Percentiles rank a stretch among this genome's conserved stretches.
phyloP scores from a whole-genome alignment of 2,329 filamentous ascomycete species.

The Dothiorella sarmentorum region DNA sequence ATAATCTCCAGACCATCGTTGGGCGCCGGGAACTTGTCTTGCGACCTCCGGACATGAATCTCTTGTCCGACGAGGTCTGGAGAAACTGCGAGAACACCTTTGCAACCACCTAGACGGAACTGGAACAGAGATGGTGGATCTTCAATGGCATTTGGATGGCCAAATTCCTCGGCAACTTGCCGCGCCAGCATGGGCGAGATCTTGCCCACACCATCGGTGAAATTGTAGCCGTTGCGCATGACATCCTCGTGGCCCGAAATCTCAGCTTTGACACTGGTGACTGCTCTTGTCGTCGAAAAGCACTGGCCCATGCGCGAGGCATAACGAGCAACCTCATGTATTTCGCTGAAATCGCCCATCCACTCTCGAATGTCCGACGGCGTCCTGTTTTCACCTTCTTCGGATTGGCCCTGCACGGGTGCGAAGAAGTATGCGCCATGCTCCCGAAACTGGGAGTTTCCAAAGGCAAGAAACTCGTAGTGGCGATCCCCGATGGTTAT shows the following conservation, averaged over 20 bases:
- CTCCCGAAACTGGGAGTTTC: slow-evolving; percentile 91
- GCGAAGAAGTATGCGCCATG: slow-evolving; percentile 93
- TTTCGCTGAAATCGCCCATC: slow-evolving; percentile 84
- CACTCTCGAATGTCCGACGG: slow-evolving; percentile 62
- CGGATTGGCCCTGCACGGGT: slow-evolving; percentile 62
- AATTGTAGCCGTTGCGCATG: slow-evolving; percentile 63
- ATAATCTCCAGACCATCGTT: slow-evolving; percentile 81
- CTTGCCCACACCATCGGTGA: slow-evolving; percentile 90
- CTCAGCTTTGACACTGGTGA: slow-evolving; percentile 43
- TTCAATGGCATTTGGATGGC: slow-evolving; percentile 51
- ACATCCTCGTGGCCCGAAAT: slow-evolving; percentile 66
- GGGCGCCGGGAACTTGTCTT: slow-evolving; percentile 76
- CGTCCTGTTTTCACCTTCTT: slow-evolving; percentile 48
- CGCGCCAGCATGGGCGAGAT: slow-evolving; percentile 76
- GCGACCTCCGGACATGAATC: slow-evolving; percentile 76
- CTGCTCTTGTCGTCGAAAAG: slow-evolving; percentile 82
- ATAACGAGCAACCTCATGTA: slow-evolving; percentile 82
- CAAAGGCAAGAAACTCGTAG: slow-evolving; percentile 89
- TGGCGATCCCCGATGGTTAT: slow-evolving; percentile 77
- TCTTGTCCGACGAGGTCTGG: slow-evolving; percentile 62
- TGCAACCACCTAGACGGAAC: slow-evolving; percentile 87
- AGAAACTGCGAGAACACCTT: slow-evolving; percentile 72
- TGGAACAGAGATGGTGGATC: slow-evolving; percentile 78
- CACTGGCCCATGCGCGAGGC: slow-evolving; percentile 88
- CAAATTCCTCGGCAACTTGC: slow-evolving; percentile 69